A percentile compares a stretch with the other conserved stretches of the same genome.
phyloP scores from a whole-genome alignment of 257 asterid species.

The Nicotiana tomentosiformis region DNA sequence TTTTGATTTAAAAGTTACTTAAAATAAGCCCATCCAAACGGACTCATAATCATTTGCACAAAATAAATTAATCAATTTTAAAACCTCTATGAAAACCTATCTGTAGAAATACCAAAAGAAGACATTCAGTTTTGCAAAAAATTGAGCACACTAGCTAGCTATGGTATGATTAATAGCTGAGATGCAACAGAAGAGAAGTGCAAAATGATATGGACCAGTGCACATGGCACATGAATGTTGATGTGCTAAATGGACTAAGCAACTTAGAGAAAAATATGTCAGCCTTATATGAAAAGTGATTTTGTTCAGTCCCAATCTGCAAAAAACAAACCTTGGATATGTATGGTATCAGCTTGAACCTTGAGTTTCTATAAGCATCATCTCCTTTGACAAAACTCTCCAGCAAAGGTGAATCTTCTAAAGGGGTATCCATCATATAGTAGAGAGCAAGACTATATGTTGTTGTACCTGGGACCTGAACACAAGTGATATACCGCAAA shows the following conservation, averaged over 20 bases:
- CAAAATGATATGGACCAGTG: neutral
- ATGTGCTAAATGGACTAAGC: neutral
- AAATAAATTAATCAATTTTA: neutral
- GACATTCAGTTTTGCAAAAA: neutral
- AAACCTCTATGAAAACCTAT: neutral
- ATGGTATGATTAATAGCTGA: neutral
- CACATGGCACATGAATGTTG: neutral
- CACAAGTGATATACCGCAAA: neutral
- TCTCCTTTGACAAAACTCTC: slow-evolving; percentile 92
- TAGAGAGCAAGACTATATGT: slow-evolving; percentile 78
- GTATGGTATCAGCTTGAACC: slow-evolving; percentile 99
- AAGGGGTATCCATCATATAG: slow-evolving; percentile 87
- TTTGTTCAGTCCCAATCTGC: slow-evolving; percentile 6
- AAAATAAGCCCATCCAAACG: no score
- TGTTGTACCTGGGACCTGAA: slow-evolving; percentile 91
- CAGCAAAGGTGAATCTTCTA: slow-evolving; percentile 82
- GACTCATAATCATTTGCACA: neutral
- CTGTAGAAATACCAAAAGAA: neutral
- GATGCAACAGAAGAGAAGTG: neutral
- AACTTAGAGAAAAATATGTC: neutral
- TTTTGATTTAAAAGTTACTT: no score
- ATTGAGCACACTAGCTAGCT: neutral
- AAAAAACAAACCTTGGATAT: slow-evolving; percentile 70
- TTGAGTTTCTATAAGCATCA: slow-evolving; percentile 87
- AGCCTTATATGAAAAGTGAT: neutral